Percentiles rank a stretch among this genome's conserved stretches.
Evolutionary conservation across 306 rosid genomes (phyloP).

Genomic region (Lotus japonicus): DNA sequence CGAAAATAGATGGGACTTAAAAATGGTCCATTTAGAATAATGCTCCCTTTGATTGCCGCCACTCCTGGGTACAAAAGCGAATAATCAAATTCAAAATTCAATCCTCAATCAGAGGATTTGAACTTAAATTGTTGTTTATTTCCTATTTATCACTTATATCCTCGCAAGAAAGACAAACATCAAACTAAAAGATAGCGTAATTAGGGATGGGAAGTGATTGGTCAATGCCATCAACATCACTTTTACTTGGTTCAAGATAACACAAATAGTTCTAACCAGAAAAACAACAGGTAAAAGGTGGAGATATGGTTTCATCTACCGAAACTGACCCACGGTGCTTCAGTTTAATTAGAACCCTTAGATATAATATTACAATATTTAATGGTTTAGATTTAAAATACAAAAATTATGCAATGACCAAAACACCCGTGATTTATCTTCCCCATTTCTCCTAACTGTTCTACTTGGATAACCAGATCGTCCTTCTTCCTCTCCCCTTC

Average conservation of each 20-base stretch:
- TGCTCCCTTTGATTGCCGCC: slow-evolving; percentile 19
- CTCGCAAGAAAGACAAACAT: not conserved
- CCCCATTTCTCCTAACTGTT: no score
- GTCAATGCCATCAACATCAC: slow-evolving; percentile 9
- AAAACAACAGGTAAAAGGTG: not conserved
- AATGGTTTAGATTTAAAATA: no score
- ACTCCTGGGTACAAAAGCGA: not conserved
- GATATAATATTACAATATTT: no score
- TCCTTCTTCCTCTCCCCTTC: no score
- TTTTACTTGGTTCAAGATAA: not conserved
- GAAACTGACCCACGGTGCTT: no score
- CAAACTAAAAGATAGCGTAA: not conserved
- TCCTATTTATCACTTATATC: not conserved
- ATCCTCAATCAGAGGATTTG: not conserved
- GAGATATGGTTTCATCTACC: no score
- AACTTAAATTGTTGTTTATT: not conserved
- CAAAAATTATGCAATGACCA: no score
- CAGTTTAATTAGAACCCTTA: no score
- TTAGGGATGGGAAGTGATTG: not conserved
- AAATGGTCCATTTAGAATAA: not conserved
- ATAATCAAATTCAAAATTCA: slow-evolving; percentile 12
- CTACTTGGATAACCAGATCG: no score
- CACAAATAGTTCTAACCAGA: not conserved
- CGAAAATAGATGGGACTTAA: not conserved
- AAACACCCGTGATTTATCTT: no score